These are phyloP conservation scores for Gynostemma pentaphyllum DNA, from an alignment of 306 rosid species.

Conservation along the genomic window DNA sequence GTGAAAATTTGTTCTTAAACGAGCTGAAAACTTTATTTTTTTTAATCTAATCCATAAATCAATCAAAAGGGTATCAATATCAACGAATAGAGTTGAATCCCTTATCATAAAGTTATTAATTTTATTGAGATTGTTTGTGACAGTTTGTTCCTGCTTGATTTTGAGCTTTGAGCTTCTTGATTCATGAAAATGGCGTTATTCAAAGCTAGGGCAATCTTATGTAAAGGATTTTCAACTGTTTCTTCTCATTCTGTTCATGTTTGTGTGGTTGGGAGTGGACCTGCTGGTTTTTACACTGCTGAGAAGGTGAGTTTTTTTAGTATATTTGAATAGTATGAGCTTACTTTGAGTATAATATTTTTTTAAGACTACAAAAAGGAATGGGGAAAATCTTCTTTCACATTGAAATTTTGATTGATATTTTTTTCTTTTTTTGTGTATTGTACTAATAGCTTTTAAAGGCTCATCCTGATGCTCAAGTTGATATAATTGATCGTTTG, in stretches of 20 bases:
- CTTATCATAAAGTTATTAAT: background rate
- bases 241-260: conserved; percentile 41
- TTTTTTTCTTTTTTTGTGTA: conserved; percentile 1
- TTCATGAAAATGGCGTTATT: conserved; percentile 21
- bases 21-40: background rate
- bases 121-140: background rate
- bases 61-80: background rate
- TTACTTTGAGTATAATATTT: background rate
- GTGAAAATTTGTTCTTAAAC: background rate
- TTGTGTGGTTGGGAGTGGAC: conserved; percentile 91
- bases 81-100: background rate
- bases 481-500: conserved; percentile 80
- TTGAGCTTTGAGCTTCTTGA: background rate
- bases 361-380: background rate
- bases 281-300: conserved; percentile 85
- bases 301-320: conserved; percentile 44
- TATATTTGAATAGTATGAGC: background rate
- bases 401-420: background rate
- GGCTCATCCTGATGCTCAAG: conserved; percentile 46
- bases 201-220: conserved; percentile 27
- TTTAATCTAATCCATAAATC: background rate
- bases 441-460: conserved; percentile 50
- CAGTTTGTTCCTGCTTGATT: background rate
- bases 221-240: conserved; percentile 41
- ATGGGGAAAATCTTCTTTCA: background rate